phyloP scores from a whole-genome alignment of 116 monocot genomes.

The Iris pallida region DNA sequence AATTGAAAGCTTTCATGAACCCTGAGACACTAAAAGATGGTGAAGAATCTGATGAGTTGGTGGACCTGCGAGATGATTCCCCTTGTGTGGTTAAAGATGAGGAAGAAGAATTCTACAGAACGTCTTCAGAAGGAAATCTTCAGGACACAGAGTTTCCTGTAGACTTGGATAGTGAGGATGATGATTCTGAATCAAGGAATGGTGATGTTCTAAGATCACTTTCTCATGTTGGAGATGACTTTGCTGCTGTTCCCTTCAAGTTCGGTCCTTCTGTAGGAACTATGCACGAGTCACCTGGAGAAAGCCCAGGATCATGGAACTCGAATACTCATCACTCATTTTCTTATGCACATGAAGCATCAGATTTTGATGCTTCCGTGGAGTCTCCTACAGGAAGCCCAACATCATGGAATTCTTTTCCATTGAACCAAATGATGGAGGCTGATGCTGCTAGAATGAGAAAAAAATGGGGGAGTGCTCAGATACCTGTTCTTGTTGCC shows the following conservation, averaged over 20 bases:
- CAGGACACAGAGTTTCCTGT: constrained; percentile 30
- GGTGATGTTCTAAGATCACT: constrained; percentile 26
- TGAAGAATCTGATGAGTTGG: constrained; percentile 30
- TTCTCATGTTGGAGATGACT: constrained; percentile 34
- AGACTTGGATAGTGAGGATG: constrained; percentile 49
- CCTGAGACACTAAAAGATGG: constrained; percentile 22
- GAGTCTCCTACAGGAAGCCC: constrained; percentile 73
- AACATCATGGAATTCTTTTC: constrained; percentile 68
- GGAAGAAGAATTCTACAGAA: constrained; percentile 37
- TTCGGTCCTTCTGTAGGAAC: constrained; percentile 16
- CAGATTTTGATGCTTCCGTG: constrained; percentile 70
- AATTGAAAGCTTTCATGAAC: constrained; percentile 20
- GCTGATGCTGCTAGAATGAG: constrained; percentile 71
- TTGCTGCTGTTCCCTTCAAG: constrained; percentile 22
- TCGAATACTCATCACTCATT: constrained; percentile 38
- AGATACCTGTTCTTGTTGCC: constrained; percentile 61
- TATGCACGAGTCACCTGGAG: constrained; percentile 48
- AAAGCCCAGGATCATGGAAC: constrained; percentile 63
- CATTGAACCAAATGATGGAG: constrained; percentile 58
- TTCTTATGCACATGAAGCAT: constrained; percentile 62
- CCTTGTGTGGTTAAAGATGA: constrained; percentile 31
- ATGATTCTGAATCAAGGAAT: constrained; percentile 46
- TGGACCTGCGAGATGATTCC: constrained; percentile 23
- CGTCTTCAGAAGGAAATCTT: constrained; percentile 29
- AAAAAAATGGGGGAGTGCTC: constrained; percentile 96